Evolutionary conservation across 345 rosid species (phyloP).

Genomic region (Gossypium anomalum): DNA sequence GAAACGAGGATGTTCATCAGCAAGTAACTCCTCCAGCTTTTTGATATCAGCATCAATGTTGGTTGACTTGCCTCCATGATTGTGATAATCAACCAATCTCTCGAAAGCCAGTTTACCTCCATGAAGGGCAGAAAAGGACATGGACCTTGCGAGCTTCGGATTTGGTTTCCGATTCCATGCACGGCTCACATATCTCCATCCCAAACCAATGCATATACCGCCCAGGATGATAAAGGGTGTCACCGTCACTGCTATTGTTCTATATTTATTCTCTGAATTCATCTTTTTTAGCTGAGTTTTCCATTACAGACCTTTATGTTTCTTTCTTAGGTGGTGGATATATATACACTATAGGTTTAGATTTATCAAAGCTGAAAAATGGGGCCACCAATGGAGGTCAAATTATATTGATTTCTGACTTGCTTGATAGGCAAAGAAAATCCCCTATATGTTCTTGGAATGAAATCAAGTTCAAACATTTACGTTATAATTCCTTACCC

Average conservation of each 20-base stretch:
- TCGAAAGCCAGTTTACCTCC: constrained; percentile 54
- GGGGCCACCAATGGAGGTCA: not conserved
- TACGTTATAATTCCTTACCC: constrained; percentile 11
- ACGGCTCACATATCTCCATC: constrained; percentile 34
- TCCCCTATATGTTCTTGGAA: not conserved
- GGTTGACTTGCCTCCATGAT: constrained; percentile 29
- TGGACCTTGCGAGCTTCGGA: constrained; percentile 30
- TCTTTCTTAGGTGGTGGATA: not conserved
- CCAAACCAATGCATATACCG: constrained; percentile 44
- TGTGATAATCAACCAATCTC: constrained; percentile 47
- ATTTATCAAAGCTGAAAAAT: not conserved
- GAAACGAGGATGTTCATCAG: constrained; percentile 30
- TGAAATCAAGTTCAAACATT: not conserved
- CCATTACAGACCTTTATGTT: constrained; percentile 11
- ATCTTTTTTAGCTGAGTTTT: constrained; percentile 21
- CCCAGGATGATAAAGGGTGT: constrained; percentile 38
- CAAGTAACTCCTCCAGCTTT: constrained; percentile 29
- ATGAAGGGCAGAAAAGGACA: constrained; percentile 46
- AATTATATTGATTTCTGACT: constrained; percentile 32
- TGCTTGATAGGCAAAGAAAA: constrained; percentile 27
- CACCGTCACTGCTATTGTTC: constrained; percentile 34
- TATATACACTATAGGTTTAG: not conserved
- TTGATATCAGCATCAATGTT: constrained; percentile 23
- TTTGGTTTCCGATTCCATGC: constrained; percentile 18
- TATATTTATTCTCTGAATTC: constrained; percentile 34